phyloP scores from a whole-genome alignment of 2,329 filamentous ascomycete genomes.

The Sporothrix luriei region DNA sequence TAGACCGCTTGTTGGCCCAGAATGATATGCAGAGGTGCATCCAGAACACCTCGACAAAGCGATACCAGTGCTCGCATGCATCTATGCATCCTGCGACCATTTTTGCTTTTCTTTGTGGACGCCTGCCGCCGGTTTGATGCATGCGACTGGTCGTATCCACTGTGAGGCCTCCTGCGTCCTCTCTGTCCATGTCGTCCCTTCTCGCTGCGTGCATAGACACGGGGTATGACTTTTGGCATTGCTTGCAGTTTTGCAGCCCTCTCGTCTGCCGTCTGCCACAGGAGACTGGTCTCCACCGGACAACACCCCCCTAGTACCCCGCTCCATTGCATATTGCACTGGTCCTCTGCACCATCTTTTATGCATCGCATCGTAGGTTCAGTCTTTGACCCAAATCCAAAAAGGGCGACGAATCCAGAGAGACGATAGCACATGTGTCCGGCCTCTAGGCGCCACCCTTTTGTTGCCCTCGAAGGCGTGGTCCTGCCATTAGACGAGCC shows the following conservation, averaged over 20 bases:
- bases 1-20: background rate
- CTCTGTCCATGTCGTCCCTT: background rate
- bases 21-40: background rate
- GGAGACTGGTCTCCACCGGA: background rate
- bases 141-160: slow-evolving; percentile 1
- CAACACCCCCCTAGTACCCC: background rate
- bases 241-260: background rate
- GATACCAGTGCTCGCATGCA: background rate
- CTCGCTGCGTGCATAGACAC: slow-evolving; percentile 16
- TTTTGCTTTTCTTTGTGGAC: background rate
- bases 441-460: background rate
- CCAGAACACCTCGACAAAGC: background rate
- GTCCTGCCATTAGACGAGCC: background rate
- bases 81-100: background rate
- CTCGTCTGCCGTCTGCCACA: background rate
- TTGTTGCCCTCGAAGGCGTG: slow-evolving; percentile 10
- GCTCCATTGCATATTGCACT: background rate
- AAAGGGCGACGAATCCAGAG: background rate
- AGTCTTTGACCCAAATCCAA: background rate
- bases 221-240: background rate
- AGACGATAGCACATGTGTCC: background rate
- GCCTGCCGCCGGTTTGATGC: slow-evolving; percentile 16
- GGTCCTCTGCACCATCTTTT: background rate
- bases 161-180: slow-evolving; percentile 23
- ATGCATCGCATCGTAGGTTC: background rate